A percentile compares a stretch with the other conserved stretches of the same genome.
phyloP scores from a whole-genome alignment of 495 filamentous ascomycete genomes.

The Penicillium angulare region DNA sequence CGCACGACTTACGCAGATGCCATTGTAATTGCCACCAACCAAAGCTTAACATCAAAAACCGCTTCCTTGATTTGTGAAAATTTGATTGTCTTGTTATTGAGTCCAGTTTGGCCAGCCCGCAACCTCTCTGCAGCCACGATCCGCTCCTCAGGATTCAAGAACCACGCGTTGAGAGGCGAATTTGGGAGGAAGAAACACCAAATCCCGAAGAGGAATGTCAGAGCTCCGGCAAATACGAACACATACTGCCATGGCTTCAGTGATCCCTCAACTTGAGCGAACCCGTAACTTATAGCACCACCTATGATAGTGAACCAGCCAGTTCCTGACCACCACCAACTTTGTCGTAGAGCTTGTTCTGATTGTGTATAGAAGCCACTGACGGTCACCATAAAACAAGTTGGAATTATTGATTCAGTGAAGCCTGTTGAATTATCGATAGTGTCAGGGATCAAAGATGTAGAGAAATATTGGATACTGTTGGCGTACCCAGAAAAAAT shows the following conservation, averaged over 20 bases:
- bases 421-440: not conserved
- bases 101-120: not conserved
- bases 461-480: not conserved
- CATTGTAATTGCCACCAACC: not conserved
- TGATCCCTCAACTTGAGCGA: not conserved
- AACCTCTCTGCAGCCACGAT: not conserved
- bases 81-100: not conserved
- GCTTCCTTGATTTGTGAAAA: slow-evolving; percentile 1
- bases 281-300: slow-evolving; percentile 2
- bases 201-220: slow-evolving; percentile 2
- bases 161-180: slow-evolving; percentile 1
- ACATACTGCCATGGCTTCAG: not conserved
- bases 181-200: not conserved
- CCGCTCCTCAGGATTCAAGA: not conserved
- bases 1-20: not conserved
- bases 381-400: slow-evolving; percentile 1
- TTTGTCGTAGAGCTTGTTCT: not conserved
- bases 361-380: not conserved
- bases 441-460: no score
- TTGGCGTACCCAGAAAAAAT: slow-evolving; percentile 1
- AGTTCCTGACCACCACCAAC: slow-evolving; percentile 4
- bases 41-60: not conserved
- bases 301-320: slow-evolving; percentile 2
- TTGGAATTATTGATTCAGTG: slow-evolving; percentile 3
- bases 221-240: not conserved